Base-by-base conservation (phyloP, 164 flowering plant genomes). In the Stephania japonica region DNA sequence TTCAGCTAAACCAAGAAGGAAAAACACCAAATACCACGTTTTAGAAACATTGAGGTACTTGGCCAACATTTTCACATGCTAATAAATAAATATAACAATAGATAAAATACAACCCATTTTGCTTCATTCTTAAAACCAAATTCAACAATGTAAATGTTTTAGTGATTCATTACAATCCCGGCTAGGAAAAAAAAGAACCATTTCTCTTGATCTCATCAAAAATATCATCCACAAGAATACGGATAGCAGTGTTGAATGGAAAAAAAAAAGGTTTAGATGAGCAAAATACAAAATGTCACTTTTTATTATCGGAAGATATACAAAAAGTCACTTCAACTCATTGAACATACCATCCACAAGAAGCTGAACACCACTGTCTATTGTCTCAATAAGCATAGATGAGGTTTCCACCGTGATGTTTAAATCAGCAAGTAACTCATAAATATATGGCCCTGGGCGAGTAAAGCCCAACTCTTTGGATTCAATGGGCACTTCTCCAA, bases 391-490 rank as follows among this genome's bases (percentile, higher is more conserved):
- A 42, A 95, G 91, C 87, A 84, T 89, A 64, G 74, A 75, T 41
- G 90, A 82, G 73, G 98, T 90, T 44, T 83, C 79, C 47, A 82
- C 63, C 1, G 88, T 91, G 65, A 91, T 87, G 78, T 91, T 90
- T n/a, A 95, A 85, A 67, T 90, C 96, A 80, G 83, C 86, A 75
- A 95, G 85, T 42, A 95, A 72, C 77, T 93, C 92, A 80, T 90
- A 93, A 72, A 95, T 90, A 82, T 93, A 91, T 70, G 91, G 90
- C 66, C 99, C 99, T 72, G 97, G 97, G 82, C 82, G 88, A 61
- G 98, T 91, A 80, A 89, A 95, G 70, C 99, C 99, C 68, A 86
- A 74, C 74, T 93, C 99, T 79, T 84, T 93, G 70, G 96, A 87
- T 25, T 85, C 83, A 71, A 93, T 87, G 61, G 90, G 89, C 71